Evolutionary conservation across 345 rosid genomes (phyloP).

Genomic region (Linum tenue): DNA sequence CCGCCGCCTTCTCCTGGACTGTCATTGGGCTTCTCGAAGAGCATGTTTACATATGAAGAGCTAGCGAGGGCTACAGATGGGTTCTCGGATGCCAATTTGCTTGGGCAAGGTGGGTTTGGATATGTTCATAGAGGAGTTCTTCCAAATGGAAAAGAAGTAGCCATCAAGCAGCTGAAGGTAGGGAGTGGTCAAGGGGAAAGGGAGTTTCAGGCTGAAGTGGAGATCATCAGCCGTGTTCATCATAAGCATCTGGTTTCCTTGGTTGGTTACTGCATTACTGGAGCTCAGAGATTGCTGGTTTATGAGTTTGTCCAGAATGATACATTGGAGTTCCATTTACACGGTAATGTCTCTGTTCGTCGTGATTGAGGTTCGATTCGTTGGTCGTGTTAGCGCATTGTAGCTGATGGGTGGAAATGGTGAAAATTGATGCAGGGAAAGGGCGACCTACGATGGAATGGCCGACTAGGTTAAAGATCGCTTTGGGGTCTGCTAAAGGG

Average conservation of each 20-base stretch:
- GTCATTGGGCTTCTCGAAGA: neutral
- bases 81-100: conserved; percentile 17
- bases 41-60: conserved; percentile 16
- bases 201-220: conserved; percentile 18
- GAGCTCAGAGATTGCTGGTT: conserved; percentile 15
- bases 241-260: conserved; percentile 23
- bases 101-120: conserved; percentile 24
- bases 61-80: conserved; percentile 14
- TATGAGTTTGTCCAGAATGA: conserved; percentile 21
- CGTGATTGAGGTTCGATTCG: neutral
- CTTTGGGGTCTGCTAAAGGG: conserved; percentile 19
- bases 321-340: conserved; percentile 15
- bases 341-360: conserved; percentile 8
- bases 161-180: conserved; percentile 18
- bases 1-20: conserved; percentile 2
- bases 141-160: conserved; percentile 14
- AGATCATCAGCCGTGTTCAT: conserved; percentile 15
- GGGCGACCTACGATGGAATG: conserved; percentile 14
- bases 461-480: conserved; percentile 17
- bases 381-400: neutral
- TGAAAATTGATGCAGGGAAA: conserved; percentile 3
- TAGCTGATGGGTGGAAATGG: neutral
- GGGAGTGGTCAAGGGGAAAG: conserved; percentile 20
- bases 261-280: conserved; percentile 17
- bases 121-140: conserved; percentile 21